Evolutionary conservation across 371 early-diverging fungal genomes (phyloP).

Genomic region (Mortierella sp.): DNA sequence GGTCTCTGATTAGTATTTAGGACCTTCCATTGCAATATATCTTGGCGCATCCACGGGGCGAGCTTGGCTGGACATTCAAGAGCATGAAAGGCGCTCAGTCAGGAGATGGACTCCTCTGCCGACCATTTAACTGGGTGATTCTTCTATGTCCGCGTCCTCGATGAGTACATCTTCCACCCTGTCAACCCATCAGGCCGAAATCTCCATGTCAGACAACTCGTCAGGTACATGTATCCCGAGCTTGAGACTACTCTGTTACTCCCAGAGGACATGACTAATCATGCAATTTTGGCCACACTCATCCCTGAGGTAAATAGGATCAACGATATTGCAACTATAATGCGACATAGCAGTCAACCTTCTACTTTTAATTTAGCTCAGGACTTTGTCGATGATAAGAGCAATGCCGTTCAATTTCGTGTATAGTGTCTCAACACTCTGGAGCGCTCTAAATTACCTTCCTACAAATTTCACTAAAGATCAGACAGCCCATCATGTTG

Average conservation of each 20-base stretch:
- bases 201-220: neutral
- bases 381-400: constrained; percentile 3
- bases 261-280: neutral
- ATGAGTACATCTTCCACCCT: too few relatives aligned
- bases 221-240: neutral
- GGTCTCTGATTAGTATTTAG: too few relatives aligned
- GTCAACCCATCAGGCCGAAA: neutral
- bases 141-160: too few relatives aligned
- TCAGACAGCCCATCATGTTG: constrained; percentile 25
- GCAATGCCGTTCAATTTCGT: neutral
- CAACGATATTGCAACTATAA: neutral
- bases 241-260: neutral
- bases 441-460: neutral
- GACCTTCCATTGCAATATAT: too few relatives aligned
- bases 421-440: constrained; percentile 22
- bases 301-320: neutral
- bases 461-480: constrained; percentile 5
- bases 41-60: too few relatives aligned
- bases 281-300: neutral
- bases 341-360: neutral
- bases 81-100: too few relatives aligned
- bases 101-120: too few relatives aligned
- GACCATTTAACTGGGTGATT: too few relatives aligned
- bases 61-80: too few relatives aligned
- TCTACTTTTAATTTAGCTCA: neutral